A percentile compares a stretch with the other conserved stretches of the same genome.
These are phyloP conservation scores for Logfia minima DNA, from an alignment of 129 eudicot species.

Conservation along the genomic window DNA sequence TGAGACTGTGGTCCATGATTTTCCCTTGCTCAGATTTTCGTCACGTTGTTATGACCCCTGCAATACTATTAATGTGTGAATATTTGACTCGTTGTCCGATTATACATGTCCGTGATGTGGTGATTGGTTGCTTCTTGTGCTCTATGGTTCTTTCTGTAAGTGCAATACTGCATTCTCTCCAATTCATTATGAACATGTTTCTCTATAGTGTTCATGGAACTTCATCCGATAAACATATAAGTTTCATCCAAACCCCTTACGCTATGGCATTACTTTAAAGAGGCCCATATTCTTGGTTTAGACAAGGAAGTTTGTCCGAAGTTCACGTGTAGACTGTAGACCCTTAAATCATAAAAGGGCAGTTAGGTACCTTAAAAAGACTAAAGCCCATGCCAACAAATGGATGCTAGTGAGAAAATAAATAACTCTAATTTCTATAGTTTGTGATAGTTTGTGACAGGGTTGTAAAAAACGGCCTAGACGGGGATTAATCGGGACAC, in stretches of 20 bases:
- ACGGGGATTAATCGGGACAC: no score
- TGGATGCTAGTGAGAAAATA: neutral
- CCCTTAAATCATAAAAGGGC: neutral
- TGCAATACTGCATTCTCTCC: neutral
- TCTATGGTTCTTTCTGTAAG: constrained; percentile 88
- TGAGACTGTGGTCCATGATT: constrained; percentile 97
- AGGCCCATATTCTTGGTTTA: neutral
- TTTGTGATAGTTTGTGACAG: neutral
- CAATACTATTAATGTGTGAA: constrained; percentile 80
- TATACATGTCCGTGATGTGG: constrained; percentile 72
- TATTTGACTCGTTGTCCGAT: constrained; percentile 92
- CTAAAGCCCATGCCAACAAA: neutral
- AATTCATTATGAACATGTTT: neutral
- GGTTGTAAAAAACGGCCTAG: no score
- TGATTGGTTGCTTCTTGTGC: constrained; percentile 84
- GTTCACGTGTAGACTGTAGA: neutral
- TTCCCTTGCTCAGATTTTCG: constrained; percentile 99
- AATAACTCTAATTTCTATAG: neutral
- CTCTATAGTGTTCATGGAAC: neutral
- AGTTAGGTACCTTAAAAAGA: neutral
- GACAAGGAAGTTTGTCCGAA: constrained; percentile 1
- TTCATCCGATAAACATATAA: neutral
- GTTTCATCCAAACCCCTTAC: neutral
- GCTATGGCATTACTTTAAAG: neutral
- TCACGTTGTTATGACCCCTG: constrained; percentile 94